Conservation (phyloP, 306 rosid species). For the Herpetospermum pedunculosum region DNA sequence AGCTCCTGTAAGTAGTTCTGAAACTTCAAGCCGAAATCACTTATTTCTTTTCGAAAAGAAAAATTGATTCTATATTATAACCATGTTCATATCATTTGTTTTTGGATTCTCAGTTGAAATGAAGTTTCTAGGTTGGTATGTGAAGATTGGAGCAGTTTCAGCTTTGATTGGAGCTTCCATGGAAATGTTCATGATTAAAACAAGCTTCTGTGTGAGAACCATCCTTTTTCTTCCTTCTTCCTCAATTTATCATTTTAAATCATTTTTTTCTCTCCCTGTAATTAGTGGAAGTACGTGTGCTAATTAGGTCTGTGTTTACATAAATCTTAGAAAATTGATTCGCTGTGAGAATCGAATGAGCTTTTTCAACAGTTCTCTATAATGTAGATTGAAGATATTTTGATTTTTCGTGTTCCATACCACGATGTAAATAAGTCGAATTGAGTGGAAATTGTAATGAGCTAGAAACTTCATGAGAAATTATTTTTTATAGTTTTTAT, state of each 20-base stretch:
- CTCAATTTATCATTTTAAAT: not conserved
- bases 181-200: conserved; percentile 84
- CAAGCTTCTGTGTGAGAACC: conserved; percentile 83
- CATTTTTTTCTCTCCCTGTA: not conserved
- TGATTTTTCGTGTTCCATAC: not conserved
- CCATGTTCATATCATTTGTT: not conserved
- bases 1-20: not conserved
- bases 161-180: conserved; percentile 81
- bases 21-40: not conserved
- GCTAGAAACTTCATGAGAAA: not conserved
- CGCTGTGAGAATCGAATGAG: not conserved
- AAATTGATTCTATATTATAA: not conserved
- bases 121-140: conserved; percentile 82
- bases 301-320: not conserved
- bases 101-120: conserved; percentile 21
- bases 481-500: not conserved
- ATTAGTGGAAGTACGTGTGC: not conserved
- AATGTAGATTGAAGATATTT: too few species aligned
- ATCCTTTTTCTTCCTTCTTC: conserved; percentile 26
- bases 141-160: conserved; percentile 66
- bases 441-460: not conserved
- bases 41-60: not conserved
- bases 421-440: not conserved
- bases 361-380: too few species aligned
- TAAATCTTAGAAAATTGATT: not conserved